Base-by-base conservation (phyloP, 768 basidiomycete genomes). In the Pluteus cervinus region DNA sequence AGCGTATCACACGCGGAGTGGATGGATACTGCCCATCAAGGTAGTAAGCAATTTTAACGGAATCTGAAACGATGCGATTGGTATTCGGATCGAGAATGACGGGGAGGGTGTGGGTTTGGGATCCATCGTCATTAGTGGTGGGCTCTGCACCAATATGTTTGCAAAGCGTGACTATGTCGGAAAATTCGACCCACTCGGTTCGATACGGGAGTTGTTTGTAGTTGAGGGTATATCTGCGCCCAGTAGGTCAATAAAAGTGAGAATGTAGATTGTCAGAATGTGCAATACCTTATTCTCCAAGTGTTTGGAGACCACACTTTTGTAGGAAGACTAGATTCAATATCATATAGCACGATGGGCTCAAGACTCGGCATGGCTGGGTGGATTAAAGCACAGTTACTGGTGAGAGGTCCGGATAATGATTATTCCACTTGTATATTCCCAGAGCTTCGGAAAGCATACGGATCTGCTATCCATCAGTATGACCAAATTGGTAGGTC, bases 121-220 rank as follows among this genome's bases (percentile, higher is more conserved):
- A 40, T 3, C 66, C 65, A 26, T 62, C 54, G 1, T 44, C 30
- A 9, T 52, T 52, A n/a, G 37, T 51, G 5, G 58, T 56, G 8
- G 66, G 58, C 1, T 45, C 33, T 1, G 63, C 58, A 11, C 62
- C 61, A 29, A 63, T 45, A 33, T 55, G 52, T 34, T 51, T 55
- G 52, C 49, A 51, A 26, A 52, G 42, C 0, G 41, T 29, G 30
- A 41, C 63, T 39, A 79, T 68, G 36, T 76, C 71, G 4, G 71
- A 69, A 41, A 57, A 71, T 41, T 75, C 74, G 32, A 74, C 52
- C 71, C 72, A 75, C 36, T 58, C 58, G 1, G 71, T 73, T 43
- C 55, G 60, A 52, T 65, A 69, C 0, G 63, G 42, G n/a, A 65
- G 40, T 3, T 47, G 48, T 34, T 65, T 62, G 44, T 48, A 55